phyloP scores from a whole-genome alignment of 768 basidiomycete genomes.

The Termitomyces sp. region DNA sequence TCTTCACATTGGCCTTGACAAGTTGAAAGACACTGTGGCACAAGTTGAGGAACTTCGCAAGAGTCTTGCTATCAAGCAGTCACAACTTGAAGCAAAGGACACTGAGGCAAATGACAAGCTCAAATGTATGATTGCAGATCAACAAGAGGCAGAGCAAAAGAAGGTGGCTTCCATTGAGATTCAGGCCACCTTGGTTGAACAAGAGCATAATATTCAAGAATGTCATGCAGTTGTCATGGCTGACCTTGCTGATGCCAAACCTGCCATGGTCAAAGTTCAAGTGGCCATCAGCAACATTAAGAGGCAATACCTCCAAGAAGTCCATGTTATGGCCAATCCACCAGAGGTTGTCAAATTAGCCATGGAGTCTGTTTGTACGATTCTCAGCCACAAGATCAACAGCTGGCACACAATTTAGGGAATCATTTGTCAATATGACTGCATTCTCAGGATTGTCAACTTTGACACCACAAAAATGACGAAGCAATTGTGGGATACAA shows the following conservation, averaged over 20 bases:
- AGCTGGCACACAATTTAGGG: slow-evolving; percentile 95
- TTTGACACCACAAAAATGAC: slow-evolving; percentile 96
- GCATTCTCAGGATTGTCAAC: slow-evolving; percentile 92
- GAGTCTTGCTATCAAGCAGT: slow-evolving; percentile 91
- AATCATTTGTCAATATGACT: slow-evolving; percentile 94
- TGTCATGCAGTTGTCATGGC: slow-evolving; percentile 88
- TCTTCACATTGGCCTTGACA: slow-evolving; percentile 96
- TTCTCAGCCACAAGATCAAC: slow-evolving; percentile 95
- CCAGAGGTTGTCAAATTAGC: slow-evolving; percentile 97
- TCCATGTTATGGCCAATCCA: slow-evolving; percentile 96
- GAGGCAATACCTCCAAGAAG: slow-evolving; percentile 93
- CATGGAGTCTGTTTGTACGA: slow-evolving; percentile 97
- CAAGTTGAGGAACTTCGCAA: slow-evolving; percentile 96
- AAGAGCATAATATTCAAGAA: slow-evolving; percentile 86
- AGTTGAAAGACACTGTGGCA: slow-evolving; percentile 91
- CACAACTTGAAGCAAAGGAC: slow-evolving; percentile 90
- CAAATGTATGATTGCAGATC: slow-evolving; percentile 96
- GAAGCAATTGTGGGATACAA: slow-evolving; percentile 79
- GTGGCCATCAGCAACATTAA: slow-evolving; percentile 97
- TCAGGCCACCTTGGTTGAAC: slow-evolving; percentile 88
- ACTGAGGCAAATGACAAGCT: slow-evolving; percentile 96
- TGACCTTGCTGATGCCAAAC: slow-evolving; percentile 96
- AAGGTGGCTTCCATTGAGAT: slow-evolving; percentile 95
- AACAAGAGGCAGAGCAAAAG: slow-evolving; percentile 98
- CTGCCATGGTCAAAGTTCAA: slow-evolving; percentile 93